Conservation (phyloP, 345 rosid genomes). For the Lagerstroemia speciosa region DNA sequence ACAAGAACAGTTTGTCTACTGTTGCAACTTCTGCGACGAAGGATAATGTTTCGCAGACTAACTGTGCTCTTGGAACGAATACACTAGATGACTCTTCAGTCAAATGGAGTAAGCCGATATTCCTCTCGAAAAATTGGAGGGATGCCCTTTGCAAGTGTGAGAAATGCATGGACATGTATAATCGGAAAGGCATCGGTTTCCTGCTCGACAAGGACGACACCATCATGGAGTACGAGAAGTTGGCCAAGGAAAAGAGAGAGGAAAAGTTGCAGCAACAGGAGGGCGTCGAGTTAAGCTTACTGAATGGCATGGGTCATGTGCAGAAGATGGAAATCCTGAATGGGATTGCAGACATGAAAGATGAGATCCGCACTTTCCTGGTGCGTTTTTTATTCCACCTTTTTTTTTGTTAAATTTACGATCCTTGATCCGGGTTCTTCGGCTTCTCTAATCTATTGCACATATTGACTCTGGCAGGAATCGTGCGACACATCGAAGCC, state of each 20-base stretch:
- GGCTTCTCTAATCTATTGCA: neutral
- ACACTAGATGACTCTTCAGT: conserved; percentile 13
- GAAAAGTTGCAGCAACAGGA: conserved; percentile 82
- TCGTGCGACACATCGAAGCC: conserved; percentile 76
- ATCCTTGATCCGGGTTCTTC: neutral
- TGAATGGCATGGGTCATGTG: conserved; percentile 72
- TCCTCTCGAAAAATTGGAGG: conserved; percentile 87
- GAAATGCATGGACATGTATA: conserved; percentile 60
- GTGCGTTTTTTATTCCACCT: conserved; percentile 35
- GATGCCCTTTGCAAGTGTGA: conserved; percentile 66
- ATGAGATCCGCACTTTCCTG: conserved; percentile 62
- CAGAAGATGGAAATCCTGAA: conserved; percentile 82
- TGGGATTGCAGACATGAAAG: conserved; percentile 80
- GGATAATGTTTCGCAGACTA: conserved; percentile 12
- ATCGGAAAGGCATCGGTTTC: conserved; percentile 46
- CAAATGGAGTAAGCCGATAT: conserved; percentile 48
- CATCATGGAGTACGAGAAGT: conserved; percentile 77
- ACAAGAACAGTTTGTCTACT: conserved; percentile 16
- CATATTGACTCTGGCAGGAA: conserved; percentile 31
- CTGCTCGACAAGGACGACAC: conserved; percentile 77
- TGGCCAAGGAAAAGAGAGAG: conserved; percentile 79
- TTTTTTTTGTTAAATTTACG: neutral
- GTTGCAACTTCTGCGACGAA: conserved; percentile 45
- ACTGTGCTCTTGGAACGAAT: conserved; percentile 38
- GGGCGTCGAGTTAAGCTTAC: conserved; percentile 50